Conservation (phyloP, 352 stramenopile genomes). For the Stramenopiles sp. region DNA sequence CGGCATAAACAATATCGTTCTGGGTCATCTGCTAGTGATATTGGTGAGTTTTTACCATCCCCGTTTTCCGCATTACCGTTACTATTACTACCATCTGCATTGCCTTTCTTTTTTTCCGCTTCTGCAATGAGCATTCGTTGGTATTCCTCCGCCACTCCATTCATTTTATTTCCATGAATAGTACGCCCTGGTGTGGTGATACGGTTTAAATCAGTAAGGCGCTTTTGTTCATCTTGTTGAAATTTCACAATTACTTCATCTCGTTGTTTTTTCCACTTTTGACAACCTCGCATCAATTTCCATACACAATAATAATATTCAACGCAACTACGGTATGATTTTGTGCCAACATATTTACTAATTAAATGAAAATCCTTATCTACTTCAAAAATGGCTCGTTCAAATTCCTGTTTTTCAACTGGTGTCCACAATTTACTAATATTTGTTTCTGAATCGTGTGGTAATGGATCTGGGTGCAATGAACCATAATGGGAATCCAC, state of each 20-base stretch:
- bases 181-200: not conserved
- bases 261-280: not conserved
- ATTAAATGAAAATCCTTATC: constrained; percentile 3
- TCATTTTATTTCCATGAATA: not conserved
- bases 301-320: not conserved
- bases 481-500: not conserved
- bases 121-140: too few relatives aligned
- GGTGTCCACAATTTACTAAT: not conserved
- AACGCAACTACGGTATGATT: not conserved
- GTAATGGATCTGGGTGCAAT: not conserved
- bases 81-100: not conserved
- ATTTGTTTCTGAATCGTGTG: not conserved
- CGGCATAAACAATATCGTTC: not conserved
- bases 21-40: not conserved
- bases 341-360: not conserved
- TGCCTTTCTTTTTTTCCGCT: too few relatives aligned
- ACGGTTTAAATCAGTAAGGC: not conserved
- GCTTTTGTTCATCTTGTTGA: not conserved
- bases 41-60: not conserved
- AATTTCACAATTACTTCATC: not conserved
- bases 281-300: not conserved
- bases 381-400: not conserved
- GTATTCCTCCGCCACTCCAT: not conserved
- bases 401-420: not conserved
- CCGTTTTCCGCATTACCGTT: not conserved